A percentile compares a stretch with the other conserved stretches of the same genome.
phyloP scores from a whole-genome alignment of 2,329 filamentous ascomycete genomes.

The Aspergillus luchuensis region DNA sequence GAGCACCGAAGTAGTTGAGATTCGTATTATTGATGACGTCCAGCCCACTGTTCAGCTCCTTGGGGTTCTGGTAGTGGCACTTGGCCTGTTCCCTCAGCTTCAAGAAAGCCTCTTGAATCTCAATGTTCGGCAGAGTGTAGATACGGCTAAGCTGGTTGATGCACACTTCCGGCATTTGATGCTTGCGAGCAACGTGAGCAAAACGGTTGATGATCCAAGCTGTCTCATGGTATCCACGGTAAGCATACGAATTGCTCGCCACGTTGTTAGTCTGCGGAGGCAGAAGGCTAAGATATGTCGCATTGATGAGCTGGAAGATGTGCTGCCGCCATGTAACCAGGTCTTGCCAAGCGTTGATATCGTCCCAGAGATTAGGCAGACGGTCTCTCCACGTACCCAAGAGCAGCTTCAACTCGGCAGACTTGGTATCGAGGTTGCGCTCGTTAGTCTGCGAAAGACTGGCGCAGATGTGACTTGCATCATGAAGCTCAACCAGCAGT shows the following conservation, averaged over 20 bases:
- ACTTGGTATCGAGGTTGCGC: conserved; percentile 87
- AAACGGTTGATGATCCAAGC: conserved; percentile 99
- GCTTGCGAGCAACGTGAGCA: conserved; percentile 94
- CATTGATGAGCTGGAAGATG: conserved; percentile 96
- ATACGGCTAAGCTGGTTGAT: conserved; percentile 96
- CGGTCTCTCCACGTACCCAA: conserved; percentile 94
- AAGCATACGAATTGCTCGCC: conserved; percentile 90
- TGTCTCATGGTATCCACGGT: conserved; percentile 96
- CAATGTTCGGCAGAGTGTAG: conserved; percentile 97
- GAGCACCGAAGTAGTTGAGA: conserved; percentile 92
- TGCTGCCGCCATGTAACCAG: conserved; percentile 99
- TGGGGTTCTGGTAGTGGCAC: conserved; percentile 95
- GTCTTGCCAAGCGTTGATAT: conserved; percentile 99
- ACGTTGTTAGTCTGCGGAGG: conserved; percentile 79
- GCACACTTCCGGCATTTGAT: conserved; percentile 94
- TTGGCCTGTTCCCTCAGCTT: conserved; percentile 98
- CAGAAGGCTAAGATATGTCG: conserved; percentile 82
- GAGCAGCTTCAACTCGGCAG: conserved; percentile 89
- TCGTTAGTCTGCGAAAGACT: conserved; percentile 84
- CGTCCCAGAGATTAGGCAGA: conserved; percentile 96
- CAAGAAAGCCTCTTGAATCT: conserved; percentile 98
- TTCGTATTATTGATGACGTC: conserved; percentile 99
- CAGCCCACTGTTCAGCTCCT: conserved; percentile 86
- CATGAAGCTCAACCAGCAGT: conserved; percentile 93
- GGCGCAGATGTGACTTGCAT: conserved; percentile 93